Evolutionary conservation across 345 rosid genomes (phyloP).

Genomic region (Rhodamnia argentea): DNA sequence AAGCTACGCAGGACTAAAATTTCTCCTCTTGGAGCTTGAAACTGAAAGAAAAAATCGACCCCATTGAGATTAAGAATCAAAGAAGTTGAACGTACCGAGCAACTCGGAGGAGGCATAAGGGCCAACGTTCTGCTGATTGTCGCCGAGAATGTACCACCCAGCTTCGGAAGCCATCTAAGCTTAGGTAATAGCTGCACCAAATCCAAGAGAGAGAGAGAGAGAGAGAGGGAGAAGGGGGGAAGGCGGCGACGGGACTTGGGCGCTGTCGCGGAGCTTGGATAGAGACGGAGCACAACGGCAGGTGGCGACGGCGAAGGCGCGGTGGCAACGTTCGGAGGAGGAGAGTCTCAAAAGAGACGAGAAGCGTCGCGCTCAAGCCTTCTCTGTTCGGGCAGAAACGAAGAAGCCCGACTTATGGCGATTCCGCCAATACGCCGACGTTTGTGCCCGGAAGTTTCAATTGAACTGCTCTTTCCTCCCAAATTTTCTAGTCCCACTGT

Average conservation of each 20-base stretch:
- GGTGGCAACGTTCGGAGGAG: no score
- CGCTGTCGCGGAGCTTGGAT: background rate
- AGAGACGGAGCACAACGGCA: background rate
- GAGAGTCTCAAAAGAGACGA: background rate
- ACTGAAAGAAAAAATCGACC: conserved; percentile 15
- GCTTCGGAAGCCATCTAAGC: conserved; percentile 17
- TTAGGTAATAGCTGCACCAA: background rate
- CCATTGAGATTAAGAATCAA: conserved; percentile 37
- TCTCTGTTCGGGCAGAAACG: background rate
- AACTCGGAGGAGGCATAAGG: conserved; percentile 68
- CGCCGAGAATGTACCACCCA: conserved; percentile 79
- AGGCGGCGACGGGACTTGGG: background rate
- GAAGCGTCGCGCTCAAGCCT: background rate
- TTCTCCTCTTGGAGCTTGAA: background rate
- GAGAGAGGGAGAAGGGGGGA: background rate
- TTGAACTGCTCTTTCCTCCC: background rate
- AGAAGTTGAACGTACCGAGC: conserved; percentile 49
- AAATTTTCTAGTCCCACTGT: background rate
- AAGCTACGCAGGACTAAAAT: background rate
- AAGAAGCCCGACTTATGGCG: background rate
- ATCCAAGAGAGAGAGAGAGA: background rate
- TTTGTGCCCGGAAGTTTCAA: background rate
- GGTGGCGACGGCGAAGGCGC: background rate
- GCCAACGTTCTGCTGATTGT: conserved; percentile 57
- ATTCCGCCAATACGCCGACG: background rate